phyloP scores from a whole-genome alignment of 441 rosid species.

The Pelargonium australe region DNA sequence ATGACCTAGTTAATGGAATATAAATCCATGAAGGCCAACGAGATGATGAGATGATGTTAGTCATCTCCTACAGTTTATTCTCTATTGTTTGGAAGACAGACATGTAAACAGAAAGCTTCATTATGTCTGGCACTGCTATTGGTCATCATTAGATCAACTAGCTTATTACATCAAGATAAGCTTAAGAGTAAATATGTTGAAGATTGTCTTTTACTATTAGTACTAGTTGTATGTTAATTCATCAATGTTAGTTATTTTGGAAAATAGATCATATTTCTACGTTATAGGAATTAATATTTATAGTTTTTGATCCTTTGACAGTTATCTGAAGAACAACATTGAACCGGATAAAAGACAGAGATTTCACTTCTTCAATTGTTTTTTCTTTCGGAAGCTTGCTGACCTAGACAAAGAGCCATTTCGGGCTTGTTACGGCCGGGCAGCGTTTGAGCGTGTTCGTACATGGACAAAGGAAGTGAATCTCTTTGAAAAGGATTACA shows the following conservation, averaged over 20 bases:
- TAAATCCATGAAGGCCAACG: not conserved
- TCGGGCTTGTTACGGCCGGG: constrained; percentile 49
- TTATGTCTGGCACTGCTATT: not conserved
- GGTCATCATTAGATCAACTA: not conserved
- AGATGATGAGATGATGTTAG: not conserved
- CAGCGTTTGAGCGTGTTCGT: constrained; percentile 72
- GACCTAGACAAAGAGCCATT: constrained; percentile 63
- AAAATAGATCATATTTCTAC: not conserved
- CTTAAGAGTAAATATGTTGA: not conserved
- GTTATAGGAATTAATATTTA: constrained; percentile 9
- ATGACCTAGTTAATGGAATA: not conserved
- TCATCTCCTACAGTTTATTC: not conserved
- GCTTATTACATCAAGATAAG: not conserved
- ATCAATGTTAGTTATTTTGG: not conserved
- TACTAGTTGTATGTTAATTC: not conserved
- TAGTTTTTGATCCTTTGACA: constrained; percentile 26
- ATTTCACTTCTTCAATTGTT: constrained; percentile 81
- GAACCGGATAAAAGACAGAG: constrained; percentile 44
- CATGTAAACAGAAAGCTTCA: not conserved
- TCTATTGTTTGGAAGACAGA: not conserved
- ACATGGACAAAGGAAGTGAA: constrained; percentile 88
- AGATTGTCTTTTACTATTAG: not conserved
- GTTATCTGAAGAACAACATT: constrained; percentile 60
- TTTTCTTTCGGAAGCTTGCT: constrained; percentile 90
- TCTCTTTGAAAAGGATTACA: constrained; percentile 74